These are phyloP conservation scores for Mucor piriformis DNA, from an alignment of 371 early-diverging fungal species.

Conservation along the genomic window DNA sequence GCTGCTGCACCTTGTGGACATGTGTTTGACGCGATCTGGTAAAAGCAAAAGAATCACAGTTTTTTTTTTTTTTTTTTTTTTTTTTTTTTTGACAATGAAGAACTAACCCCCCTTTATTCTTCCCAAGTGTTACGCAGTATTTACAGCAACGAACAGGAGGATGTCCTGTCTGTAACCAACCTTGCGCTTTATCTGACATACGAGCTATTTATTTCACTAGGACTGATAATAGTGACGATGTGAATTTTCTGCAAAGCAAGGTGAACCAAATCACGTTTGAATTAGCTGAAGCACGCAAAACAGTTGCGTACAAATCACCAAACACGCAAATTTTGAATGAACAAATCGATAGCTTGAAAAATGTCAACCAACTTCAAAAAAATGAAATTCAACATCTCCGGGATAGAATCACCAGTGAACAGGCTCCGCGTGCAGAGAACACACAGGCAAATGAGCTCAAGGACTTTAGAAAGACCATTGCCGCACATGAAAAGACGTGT, in stretches of 20 bases:
- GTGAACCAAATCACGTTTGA: not conserved
- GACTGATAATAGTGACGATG: not conserved
- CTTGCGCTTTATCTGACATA: not conserved
- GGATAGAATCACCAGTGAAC: no score
- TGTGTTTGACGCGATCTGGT: not conserved
- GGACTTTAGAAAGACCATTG: no score
- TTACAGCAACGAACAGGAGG: not conserved
- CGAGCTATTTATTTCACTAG: not conserved
- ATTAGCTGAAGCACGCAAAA: not conserved
- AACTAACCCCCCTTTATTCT: no score
- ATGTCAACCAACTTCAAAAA: not conserved
- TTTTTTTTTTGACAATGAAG: not conserved
- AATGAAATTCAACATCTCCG: not conserved
- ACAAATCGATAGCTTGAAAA: not conserved
- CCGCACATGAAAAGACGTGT: no score
- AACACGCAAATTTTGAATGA: not conserved
- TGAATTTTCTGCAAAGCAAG: not conserved
- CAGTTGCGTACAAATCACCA: not conserved
- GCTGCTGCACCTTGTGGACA: not conserved
- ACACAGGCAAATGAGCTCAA: no score
- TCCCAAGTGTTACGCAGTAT: not conserved
- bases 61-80: no score
- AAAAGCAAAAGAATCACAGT: no score
- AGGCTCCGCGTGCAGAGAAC: no score
- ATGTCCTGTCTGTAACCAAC: not conserved